These are phyloP conservation scores for Parasarocladium wereldwijsianum DNA, from an alignment of 2,329 filamentous ascomycete genomes.

Conservation along the genomic window DNA sequence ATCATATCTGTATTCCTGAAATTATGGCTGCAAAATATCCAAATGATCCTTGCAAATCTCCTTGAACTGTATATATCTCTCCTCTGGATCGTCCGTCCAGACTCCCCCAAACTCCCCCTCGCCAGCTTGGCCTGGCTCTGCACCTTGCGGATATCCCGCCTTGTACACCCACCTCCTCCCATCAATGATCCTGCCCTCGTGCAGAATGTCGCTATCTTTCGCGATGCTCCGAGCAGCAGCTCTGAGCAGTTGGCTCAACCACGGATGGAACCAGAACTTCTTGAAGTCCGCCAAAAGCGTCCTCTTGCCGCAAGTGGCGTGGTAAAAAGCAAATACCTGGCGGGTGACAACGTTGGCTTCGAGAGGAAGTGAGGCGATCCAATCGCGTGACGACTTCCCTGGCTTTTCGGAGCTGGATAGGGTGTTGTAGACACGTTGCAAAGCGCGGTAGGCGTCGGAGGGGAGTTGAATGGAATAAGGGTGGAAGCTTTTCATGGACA, in stretches of 20 bases:
- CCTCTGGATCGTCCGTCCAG: constrained; percentile 10
- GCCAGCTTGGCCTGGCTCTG: not conserved
- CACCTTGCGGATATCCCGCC: constrained; percentile 6
- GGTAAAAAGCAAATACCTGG: constrained; percentile 20
- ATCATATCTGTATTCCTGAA: no score
- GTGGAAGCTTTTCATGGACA: constrained; percentile 12
- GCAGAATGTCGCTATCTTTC: constrained; percentile 10
- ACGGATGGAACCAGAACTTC: constrained; percentile 23
- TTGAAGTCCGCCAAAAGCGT: constrained; percentile 16
- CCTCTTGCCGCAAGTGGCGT: constrained; percentile 23
- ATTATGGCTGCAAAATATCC: constrained; percentile 8
- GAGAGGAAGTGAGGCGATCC: constrained; percentile 17
- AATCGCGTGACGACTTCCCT: constrained; percentile 13
- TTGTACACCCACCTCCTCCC: constrained; percentile 15
- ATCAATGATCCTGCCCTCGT: constrained; percentile 14
- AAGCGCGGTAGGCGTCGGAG: constrained; percentile 12
- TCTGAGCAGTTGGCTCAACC: constrained; percentile 15
- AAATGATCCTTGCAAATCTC: constrained; percentile 14
- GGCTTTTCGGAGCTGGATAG: constrained; percentile 14
- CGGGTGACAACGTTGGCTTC: constrained; percentile 22
- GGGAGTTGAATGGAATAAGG: constrained; percentile 19
- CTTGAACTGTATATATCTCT: constrained; percentile 13
- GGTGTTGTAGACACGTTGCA: constrained; percentile 17
- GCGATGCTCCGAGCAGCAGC: constrained; percentile 13
- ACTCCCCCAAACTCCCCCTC: constrained; percentile 10